These are phyloP conservation scores for Yarrowia divulgata DNA, from an alignment of 805 yeast species.

Conservation along the genomic window DNA sequence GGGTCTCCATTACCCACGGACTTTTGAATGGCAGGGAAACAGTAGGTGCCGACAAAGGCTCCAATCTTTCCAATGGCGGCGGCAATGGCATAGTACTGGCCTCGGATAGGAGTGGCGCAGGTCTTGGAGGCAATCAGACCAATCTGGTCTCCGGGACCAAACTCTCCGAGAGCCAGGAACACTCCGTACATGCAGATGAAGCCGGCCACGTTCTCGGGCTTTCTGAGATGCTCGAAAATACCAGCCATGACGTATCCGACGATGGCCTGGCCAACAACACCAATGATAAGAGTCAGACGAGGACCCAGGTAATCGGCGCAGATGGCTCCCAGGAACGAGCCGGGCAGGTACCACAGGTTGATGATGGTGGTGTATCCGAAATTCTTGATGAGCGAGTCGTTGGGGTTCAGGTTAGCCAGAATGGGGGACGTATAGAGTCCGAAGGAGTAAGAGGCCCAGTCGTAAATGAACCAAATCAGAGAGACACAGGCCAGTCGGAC, in stretches of 20 bases:
- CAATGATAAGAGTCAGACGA: constrained; percentile 72
- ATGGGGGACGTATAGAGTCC: constrained; percentile 83
- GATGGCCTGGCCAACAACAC: constrained; percentile 74
- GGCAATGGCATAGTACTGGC: constrained; percentile 87
- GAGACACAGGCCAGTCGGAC: constrained; percentile 74
- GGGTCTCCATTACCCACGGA: constrained; percentile 57
- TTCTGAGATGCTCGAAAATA: constrained; percentile 59
- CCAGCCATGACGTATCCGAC: constrained; percentile 88
- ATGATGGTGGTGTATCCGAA: constrained; percentile 94
- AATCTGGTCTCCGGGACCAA: constrained; percentile 92
- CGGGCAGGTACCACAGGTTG: constrained; percentile 88
- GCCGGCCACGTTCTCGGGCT: constrained; percentile 64
- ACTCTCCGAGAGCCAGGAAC: constrained; percentile 85
- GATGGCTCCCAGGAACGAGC: constrained; percentile 85
- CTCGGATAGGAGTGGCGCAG: constrained; percentile 85
- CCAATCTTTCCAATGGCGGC: constrained; percentile 94
- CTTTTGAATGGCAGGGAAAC: constrained; percentile 79
- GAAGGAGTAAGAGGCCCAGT: constrained; percentile 86
- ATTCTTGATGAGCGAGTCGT: constrained; percentile 68
- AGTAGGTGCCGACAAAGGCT: constrained; percentile 88
- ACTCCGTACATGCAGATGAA: constrained; percentile 89
- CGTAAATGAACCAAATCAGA: constrained; percentile 89
- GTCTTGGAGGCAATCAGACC: constrained; percentile 89
- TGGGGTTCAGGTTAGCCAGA: constrained; percentile 65
- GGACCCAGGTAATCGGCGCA: constrained; percentile 90